Evolutionary conservation across 495 filamentous ascomycete species (phyloP).

Genomic region (Penicillium salamii): DNA sequence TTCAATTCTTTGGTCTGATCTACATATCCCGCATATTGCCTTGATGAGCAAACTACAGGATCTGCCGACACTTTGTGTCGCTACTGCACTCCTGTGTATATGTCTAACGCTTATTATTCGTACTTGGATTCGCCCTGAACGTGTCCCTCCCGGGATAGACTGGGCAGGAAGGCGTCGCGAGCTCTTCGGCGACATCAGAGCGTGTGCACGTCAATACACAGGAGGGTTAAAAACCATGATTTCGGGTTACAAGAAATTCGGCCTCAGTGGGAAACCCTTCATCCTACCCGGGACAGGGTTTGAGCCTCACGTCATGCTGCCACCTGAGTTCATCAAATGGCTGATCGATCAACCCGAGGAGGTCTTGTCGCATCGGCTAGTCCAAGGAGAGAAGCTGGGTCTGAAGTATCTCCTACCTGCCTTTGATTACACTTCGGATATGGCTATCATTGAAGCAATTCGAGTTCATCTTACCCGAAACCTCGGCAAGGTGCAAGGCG

Average conservation of each 20-base stretch:
- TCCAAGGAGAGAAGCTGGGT: neutral
- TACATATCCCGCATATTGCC: no score
- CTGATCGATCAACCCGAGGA: neutral
- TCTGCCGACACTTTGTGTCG: no score
- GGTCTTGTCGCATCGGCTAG: neutral
- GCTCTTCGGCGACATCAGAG: neutral
- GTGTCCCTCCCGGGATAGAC: neutral
- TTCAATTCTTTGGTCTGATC: no score
- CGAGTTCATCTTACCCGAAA: neutral
- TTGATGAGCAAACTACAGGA: no score
- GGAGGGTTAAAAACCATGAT: neutral
- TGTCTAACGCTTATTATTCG: neutral
- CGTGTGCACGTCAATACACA: neutral
- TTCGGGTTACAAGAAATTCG: neutral
- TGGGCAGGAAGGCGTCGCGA: neutral
- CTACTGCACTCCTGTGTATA: neutral
- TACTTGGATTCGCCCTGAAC: neutral
- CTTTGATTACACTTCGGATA: neutral
- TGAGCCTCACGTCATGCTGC: neutral
- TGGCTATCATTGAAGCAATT: neutral
- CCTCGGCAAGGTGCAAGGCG: neutral
- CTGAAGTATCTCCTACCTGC: neutral
- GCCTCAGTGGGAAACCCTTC: neutral
- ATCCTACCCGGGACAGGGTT: neutral
- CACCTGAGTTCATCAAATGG: neutral